Evolutionary conservation across 306 rosid genomes (phyloP).

Genomic region (Amphicarpaea edgeworthii): DNA sequence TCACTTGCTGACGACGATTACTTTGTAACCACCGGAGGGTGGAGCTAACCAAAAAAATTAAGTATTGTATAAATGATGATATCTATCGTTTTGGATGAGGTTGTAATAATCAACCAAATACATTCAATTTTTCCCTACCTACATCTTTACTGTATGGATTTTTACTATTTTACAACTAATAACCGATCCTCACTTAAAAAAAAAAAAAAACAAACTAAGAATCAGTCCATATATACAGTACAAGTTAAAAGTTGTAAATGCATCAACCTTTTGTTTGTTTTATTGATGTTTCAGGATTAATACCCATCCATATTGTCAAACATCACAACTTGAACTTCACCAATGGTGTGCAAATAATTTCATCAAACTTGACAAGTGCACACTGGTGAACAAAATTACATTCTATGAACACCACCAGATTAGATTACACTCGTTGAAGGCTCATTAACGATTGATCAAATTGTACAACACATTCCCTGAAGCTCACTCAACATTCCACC

Average conservation of each 20-base stretch:
- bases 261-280: background rate
- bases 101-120: background rate
- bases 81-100: background rate
- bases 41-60: background rate
- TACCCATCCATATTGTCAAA: background rate
- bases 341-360: background rate
- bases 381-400: background rate
- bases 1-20: background rate
- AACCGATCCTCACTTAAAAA: too few species aligned
- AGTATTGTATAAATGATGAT: background rate
- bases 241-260: background rate
- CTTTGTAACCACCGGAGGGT: background rate
- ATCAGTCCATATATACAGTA: background rate
- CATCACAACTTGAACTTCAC: background rate
- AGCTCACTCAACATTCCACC: background rate
- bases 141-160: background rate
- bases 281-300: background rate
- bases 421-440: background rate
- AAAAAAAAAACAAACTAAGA: too few species aligned
- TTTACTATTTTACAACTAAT: background rate
- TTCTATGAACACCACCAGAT: background rate
- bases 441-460: background rate
- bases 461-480: background rate
- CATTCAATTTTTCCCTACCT: background rate
- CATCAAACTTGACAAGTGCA: background rate